A percentile compares a stretch with the other conserved stretches of the same genome.
Evolutionary conservation across 2,329 filamentous ascomycete species (phyloP).

Genomic region (Trichoderma guizhouense): DNA sequence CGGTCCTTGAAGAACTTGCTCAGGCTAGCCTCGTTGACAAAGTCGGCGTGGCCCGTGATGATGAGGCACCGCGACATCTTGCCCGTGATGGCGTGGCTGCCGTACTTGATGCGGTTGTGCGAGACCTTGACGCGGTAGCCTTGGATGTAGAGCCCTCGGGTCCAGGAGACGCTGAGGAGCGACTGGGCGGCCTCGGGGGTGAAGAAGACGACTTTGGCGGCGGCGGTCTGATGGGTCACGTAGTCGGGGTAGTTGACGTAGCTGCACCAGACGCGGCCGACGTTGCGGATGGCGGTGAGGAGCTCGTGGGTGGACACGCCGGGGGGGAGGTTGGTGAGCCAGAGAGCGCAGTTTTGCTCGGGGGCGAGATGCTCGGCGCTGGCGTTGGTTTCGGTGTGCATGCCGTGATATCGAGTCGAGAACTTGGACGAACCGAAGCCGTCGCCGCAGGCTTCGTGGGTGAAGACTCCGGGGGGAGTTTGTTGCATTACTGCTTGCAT

Average conservation of each 20-base stretch:
- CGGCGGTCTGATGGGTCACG: slow-evolving; percentile 35
- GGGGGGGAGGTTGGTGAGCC: slow-evolving; percentile 50
- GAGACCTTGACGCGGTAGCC: slow-evolving; percentile 37
- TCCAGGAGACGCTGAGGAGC: slow-evolving; percentile 26
- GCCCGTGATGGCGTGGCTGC: slow-evolving; percentile 24
- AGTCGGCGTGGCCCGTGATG: slow-evolving; percentile 42
- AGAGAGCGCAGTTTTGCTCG: slow-evolving; percentile 48
- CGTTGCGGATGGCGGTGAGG: slow-evolving; percentile 40
- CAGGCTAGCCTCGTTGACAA: slow-evolving; percentile 44
- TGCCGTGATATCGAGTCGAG: slow-evolving; percentile 37
- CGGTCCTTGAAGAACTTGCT: slow-evolving; percentile 39
- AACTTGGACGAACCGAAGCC: slow-evolving; percentile 23
- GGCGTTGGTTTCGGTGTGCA: slow-evolving; percentile 36
- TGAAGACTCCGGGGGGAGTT: slow-evolving; percentile 6
- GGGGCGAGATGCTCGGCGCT: slow-evolving; percentile 31
- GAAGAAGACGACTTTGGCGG: slow-evolving; percentile 51
- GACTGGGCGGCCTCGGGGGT: slow-evolving; percentile 37
- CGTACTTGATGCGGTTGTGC: slow-evolving; percentile 48
- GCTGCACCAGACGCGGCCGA: slow-evolving; percentile 50
- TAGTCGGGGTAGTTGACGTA: slow-evolving; percentile 49
- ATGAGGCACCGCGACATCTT: slow-evolving; percentile 48
- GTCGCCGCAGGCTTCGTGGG: background rate
- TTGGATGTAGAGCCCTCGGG: slow-evolving; percentile 35
- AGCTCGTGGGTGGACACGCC: slow-evolving; percentile 42
- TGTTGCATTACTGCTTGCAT: slow-evolving; percentile 25